Percentiles rank a stretch among this genome's conserved stretches.
These are phyloP conservation scores for Leishmania braziliensis DNA, from an alignment of 208 protist species.

Conservation along the genomic window DNA sequence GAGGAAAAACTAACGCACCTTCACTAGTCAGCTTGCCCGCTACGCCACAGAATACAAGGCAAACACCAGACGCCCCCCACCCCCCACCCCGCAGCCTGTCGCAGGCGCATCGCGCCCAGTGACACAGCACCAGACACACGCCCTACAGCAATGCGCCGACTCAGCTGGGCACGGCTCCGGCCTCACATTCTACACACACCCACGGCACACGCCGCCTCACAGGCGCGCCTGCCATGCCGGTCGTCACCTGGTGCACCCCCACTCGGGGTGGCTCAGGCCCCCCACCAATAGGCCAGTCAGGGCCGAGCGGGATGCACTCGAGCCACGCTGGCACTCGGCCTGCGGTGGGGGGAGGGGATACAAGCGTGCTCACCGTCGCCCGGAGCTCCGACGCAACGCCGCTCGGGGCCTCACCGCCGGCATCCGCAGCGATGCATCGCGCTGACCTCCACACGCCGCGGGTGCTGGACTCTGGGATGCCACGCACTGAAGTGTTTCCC, in stretches of 20 bases:
- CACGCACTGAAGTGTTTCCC: not conserved
- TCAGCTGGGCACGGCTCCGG: not conserved
- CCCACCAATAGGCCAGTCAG: not conserved
- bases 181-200: not conserved
- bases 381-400: not conserved
- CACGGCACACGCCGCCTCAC: not conserved
- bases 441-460: not conserved
- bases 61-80: no score
- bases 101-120: no score
- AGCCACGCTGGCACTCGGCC: not conserved
- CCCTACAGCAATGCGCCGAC: not conserved
- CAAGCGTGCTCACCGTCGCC: not conserved
- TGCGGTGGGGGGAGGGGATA: not conserved
- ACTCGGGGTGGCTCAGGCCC: not conserved
- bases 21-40: no score
- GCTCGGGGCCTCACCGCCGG: not conserved
- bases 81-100: no score
- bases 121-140: not conserved
- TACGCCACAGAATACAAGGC: no score
- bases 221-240: not conserved
- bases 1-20: no score
- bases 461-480: not conserved
- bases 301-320: not conserved
- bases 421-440: not conserved
- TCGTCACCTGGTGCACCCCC: not conserved